Base-by-base conservation (phyloP, 2,329 filamentous ascomycete species). In the Fusarium lateritium region DNA sequence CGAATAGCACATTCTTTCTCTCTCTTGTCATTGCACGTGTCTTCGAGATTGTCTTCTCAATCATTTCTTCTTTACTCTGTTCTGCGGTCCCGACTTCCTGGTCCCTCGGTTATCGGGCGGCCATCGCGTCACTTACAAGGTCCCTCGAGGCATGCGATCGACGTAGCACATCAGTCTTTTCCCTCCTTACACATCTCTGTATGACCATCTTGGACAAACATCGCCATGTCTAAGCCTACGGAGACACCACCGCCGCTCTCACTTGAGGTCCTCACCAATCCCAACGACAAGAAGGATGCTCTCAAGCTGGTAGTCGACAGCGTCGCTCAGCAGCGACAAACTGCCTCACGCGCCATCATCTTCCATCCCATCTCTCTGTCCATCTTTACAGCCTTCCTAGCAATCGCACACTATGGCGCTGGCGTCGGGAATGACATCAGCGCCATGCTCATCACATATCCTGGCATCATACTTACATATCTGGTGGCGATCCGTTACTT, bases 271-370 rank as follows among this genome's bases (percentile, higher is more conserved):
- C 79, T 89, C 43, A 82, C 82, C 39, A 73, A 73, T 40, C 80
- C 87, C 46, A 76, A 82, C 44, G 91, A 94, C 75, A 89, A 90
- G 76, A 81, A 89, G 67, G 85, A 88, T 58, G 91, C 91, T 14
- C 83, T 97, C 56, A 87, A 87, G 65, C 85, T 97, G 19, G 85
- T 97, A 46, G 90, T 92, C 54, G 93, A 96, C 80, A 93, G 90
- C 69, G 89, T 97, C 57, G 92, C 93, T 26, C 92, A 97, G 77
- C 93, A 96, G 80, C 90, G 92, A 54, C 90, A 94, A 77, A 79
- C 86, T 6, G 89, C 92, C 9, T 88, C 89, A 15, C 81, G 83
- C 50, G 81, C 87, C 63, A 81, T 96, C 63, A 84, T 93, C 67
- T 87, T 86, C 74, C 88, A 93, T 78, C 88, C 87, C 0, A 75